Conservation (phyloP, 805 yeast genomes). For the Hemisphaericaspora nanyangensis region DNA sequence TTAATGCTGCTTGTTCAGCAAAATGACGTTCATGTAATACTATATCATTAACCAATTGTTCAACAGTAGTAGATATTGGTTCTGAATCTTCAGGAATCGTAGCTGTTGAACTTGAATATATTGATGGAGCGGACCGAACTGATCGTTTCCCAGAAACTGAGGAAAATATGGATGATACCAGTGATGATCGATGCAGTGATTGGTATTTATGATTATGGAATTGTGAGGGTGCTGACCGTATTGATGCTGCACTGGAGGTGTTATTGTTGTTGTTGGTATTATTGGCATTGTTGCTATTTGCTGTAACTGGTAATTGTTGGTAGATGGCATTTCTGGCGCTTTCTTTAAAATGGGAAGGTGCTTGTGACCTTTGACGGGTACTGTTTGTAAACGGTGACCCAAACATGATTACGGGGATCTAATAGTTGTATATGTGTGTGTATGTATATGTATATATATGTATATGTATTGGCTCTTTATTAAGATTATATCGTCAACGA, state of each 20-base stretch:
- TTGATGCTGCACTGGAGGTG: constrained; percentile 25
- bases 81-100: constrained; percentile 44
- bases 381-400: constrained; percentile 26
- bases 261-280: constrained; percentile 1
- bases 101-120: constrained; percentile 39
- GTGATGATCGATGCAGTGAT: constrained; percentile 29
- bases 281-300: constrained; percentile 5
- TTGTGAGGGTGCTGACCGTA: constrained; percentile 40
- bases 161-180: constrained; percentile 37
- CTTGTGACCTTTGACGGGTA: constrained; percentile 19
- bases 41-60: constrained; percentile 41
- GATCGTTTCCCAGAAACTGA: constrained; percentile 26
- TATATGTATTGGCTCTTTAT: background rate
- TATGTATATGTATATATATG: background rate
- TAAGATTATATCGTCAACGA: background rate
- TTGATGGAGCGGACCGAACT: constrained; percentile 41
- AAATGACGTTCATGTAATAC: constrained; percentile 33
- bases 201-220: constrained; percentile 15
- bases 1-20: constrained; percentile 10
- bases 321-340: constrained; percentile 42
- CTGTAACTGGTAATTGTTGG: constrained; percentile 35
- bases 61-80: constrained; percentile 39
- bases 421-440: background rate
- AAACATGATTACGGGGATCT: constrained; percentile 25
- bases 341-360: constrained; percentile 40